These are phyloP conservation scores for Trametes sp. DNA, from an alignment of 1,284 basidiomycete genomes.

Conservation along the genomic window DNA sequence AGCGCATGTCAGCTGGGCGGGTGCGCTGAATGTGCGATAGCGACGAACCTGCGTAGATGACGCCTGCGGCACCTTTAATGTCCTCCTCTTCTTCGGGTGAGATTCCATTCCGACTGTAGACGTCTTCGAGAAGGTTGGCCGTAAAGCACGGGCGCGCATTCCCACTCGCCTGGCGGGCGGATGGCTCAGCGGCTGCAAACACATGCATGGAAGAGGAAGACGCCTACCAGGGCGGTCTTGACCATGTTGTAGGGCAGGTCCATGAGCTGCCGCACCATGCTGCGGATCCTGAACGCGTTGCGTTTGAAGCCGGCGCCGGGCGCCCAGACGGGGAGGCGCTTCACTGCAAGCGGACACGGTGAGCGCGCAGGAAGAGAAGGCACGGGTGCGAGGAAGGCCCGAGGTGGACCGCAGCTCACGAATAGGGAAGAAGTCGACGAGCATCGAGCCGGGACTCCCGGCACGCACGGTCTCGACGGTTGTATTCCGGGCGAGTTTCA, in stretches of 20 bases:
- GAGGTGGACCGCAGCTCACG: constrained; percentile 45
- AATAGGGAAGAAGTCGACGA: constrained; percentile 64
- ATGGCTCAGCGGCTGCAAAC: constrained; percentile 4
- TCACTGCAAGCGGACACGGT: constrained; percentile 37
- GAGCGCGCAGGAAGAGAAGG: background rate
- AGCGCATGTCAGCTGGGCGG: constrained; percentile 5
- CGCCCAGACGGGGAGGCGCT: constrained; percentile 61
- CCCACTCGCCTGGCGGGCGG: constrained; percentile 44
- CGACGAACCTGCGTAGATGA: constrained; percentile 51
- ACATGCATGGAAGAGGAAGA: background rate
- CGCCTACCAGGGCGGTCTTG: constrained; percentile 54
- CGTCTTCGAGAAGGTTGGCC: constrained; percentile 54
- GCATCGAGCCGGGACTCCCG: constrained; percentile 58
- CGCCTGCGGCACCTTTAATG: constrained; percentile 63
- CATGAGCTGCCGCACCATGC: constrained; percentile 49
- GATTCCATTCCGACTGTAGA: constrained; percentile 24
- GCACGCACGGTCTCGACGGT: constrained; percentile 55
- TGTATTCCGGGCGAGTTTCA: constrained; percentile 52
- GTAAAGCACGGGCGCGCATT: constrained; percentile 59
- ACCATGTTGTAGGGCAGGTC: constrained; percentile 62
- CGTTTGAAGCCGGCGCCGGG: constrained; percentile 65
- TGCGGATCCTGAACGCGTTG: constrained; percentile 50
- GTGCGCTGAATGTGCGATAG: background rate
- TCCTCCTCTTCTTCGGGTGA: constrained; percentile 53
- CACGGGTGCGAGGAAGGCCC: constrained; percentile 2